phyloP scores from a whole-genome alignment of 257 asterid genomes.

The Plantago ovata region DNA sequence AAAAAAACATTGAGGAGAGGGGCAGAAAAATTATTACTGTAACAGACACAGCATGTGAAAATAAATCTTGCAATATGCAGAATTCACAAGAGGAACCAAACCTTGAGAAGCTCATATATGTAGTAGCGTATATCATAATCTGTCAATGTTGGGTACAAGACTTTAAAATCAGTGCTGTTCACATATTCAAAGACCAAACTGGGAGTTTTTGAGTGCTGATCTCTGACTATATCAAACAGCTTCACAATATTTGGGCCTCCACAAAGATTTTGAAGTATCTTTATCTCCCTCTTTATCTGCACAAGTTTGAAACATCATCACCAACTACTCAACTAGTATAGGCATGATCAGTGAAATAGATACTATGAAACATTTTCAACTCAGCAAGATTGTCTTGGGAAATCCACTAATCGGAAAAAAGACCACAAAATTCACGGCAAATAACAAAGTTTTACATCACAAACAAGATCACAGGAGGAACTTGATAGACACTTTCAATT shows the following conservation, averaged over 20 bases:
- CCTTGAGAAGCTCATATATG: conserved; percentile 85
- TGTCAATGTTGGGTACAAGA: conserved; percentile 78
- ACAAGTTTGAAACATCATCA: conserved; percentile 16
- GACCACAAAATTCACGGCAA: too few species aligned
- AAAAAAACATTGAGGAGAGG: too few species aligned
- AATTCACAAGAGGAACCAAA: background rate
- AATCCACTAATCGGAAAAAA: too few species aligned
- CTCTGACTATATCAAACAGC: conserved; percentile 88
- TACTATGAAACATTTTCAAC: too few species aligned
- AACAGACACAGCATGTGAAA: too few species aligned
- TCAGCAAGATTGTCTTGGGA: too few species aligned
- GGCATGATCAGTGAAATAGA: too few species aligned
- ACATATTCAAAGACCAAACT: conserved; percentile 89
- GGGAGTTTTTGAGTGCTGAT: conserved; percentile 94
- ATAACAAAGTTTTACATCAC: too few species aligned
- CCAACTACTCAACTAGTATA: background rate
- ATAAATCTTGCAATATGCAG: background rate
- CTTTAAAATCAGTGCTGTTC: conserved; percentile 85
- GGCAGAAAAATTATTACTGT: too few species aligned
- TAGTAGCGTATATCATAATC: conserved; percentile 82
- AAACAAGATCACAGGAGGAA: too few species aligned
- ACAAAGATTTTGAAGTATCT: conserved; percentile 81
- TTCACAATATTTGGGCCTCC: conserved; percentile 95
- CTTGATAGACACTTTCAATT: too few species aligned
- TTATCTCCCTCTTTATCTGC: conserved; percentile 96